A percentile compares a stretch with the other conserved stretches of the same genome.
Evolutionary conservation across 192 early-diverging fungal genomes (phyloP).

Genomic region (Coemansia sp.): DNA sequence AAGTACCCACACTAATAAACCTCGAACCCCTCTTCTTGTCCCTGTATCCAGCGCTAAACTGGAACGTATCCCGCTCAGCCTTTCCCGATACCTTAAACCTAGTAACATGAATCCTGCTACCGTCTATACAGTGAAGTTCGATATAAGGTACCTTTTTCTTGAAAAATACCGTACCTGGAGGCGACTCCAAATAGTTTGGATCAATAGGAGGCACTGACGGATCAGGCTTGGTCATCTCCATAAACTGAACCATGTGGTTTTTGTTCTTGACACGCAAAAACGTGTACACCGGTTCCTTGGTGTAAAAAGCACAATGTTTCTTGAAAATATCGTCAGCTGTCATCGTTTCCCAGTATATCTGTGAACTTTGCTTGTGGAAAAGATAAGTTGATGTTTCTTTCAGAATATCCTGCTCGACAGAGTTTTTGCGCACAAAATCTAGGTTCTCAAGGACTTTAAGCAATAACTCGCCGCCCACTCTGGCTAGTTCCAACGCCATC

Average conservation of each 20-base stretch:
- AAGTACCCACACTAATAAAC: slow-evolving; percentile 8
- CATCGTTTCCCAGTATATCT: slow-evolving; percentile 64
- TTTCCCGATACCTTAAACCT: slow-evolving; percentile 34
- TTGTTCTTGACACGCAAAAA: slow-evolving; percentile 43
- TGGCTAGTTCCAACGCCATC: slow-evolving; percentile 18
- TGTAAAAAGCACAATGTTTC: slow-evolving; percentile 66
- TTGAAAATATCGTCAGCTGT: slow-evolving; percentile 62
- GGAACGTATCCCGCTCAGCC: slow-evolving; percentile 20
- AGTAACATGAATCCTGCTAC: slow-evolving; percentile 28
- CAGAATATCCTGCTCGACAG: slow-evolving; percentile 62
- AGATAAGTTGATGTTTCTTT: slow-evolving; percentile 71
- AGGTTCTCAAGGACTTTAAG: slow-evolving; percentile 23
- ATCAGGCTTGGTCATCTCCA: slow-evolving; percentile 15
- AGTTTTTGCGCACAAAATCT: slow-evolving; percentile 43
- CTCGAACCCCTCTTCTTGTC: slow-evolving; percentile 19
- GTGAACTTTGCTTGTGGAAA: slow-evolving; percentile 59
- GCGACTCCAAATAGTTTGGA: slow-evolving; percentile 9
- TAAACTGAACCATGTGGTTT: slow-evolving; percentile 24
- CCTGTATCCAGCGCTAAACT: slow-evolving; percentile 36
- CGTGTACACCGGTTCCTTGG: slow-evolving; percentile 21
- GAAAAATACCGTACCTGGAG: slow-evolving; percentile 23
- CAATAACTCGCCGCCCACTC: slow-evolving; percentile 18
- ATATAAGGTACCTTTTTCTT: slow-evolving; percentile 26
- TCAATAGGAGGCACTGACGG: slow-evolving; percentile 11
- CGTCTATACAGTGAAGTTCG: slow-evolving; percentile 37